Evolutionary conservation across 441 rosid genomes (phyloP).

Genomic region (Breynia disticha): DNA sequence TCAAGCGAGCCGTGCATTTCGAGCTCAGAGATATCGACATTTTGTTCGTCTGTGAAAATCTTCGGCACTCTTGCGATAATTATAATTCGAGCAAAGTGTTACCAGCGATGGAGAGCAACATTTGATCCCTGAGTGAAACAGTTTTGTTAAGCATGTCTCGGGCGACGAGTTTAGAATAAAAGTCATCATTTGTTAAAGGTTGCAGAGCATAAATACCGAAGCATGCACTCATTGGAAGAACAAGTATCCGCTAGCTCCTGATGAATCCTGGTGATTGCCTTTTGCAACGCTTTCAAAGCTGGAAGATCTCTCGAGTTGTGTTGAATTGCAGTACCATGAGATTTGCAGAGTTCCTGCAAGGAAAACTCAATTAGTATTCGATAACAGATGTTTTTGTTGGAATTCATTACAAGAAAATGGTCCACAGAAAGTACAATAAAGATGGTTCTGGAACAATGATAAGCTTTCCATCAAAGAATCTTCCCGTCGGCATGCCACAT

Average conservation of each 20-base stretch:
- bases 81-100: no score
- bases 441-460: no score
- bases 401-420: no score
- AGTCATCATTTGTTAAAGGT: slow-evolving; percentile 24
- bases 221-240: slow-evolving; percentile 82
- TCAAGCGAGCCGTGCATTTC: slow-evolving; percentile 34
- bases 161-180: no score
- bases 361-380: no score
- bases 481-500: no score
- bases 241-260: slow-evolving; percentile 90
- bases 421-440: no score
- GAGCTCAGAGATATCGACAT: slow-evolving; percentile 49
- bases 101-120: no score
- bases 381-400: no score
- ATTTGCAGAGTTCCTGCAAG: slow-evolving; percentile 77
- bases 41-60: slow-evolving; percentile 56
- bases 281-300: slow-evolving; percentile 70
- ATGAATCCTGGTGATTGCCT: slow-evolving; percentile 74
- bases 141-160: no score
- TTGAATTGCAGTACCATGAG: slow-evolving; percentile 70
- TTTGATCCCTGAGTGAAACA: no score
- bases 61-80: slow-evolving; percentile 59
- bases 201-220: slow-evolving; percentile 66
- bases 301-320: slow-evolving; percentile 74
- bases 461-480: no score